A percentile compares a stretch with the other conserved stretches of the same genome.
These are phyloP conservation scores for Phlebiopsis gigantea DNA, from an alignment of 768 basidiomycete species.

Conservation along the genomic window DNA sequence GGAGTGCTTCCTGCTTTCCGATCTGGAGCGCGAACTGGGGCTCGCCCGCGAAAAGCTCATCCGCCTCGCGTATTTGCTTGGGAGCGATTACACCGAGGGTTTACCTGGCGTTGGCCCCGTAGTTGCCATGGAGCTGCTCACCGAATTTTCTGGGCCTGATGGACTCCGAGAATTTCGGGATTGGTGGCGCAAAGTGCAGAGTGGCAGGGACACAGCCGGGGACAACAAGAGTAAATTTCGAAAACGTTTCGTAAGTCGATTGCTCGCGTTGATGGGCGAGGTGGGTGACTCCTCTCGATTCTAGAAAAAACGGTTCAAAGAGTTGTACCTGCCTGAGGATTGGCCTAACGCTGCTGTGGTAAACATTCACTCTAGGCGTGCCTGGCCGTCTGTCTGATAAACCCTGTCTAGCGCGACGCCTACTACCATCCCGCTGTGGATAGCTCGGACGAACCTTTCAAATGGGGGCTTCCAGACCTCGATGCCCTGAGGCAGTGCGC, in stretches of 20 bases:
- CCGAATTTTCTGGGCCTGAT: conserved; percentile 85
- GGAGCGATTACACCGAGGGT: conserved; percentile 96
- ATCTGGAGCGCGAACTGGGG: conserved; percentile 83
- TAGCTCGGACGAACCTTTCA: conserved; percentile 87
- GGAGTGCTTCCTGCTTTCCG: conserved; percentile 85
- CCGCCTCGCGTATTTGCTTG: conserved; percentile 87
- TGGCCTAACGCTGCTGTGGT: conserved; percentile 96
- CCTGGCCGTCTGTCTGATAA: not conserved
- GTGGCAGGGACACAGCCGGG: conserved; percentile 72
- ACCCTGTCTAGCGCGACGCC: conserved; percentile 64
- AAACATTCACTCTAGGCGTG: conserved; percentile 11
- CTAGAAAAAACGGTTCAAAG: conserved; percentile 88
- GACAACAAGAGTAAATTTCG: conserved; percentile 77
- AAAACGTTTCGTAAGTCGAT: conserved; percentile 73
- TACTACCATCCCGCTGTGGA: conserved; percentile 92
- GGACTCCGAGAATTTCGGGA: conserved; percentile 83
- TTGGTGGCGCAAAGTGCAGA: conserved; percentile 95
- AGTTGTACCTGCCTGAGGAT: conserved; percentile 69
- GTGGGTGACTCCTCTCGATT: not conserved
- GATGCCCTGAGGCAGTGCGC: conserved; percentile 81
- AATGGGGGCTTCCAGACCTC: conserved; percentile 96
- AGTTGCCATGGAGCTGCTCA: conserved; percentile 90
- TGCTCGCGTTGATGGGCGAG: not conserved
- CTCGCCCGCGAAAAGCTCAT: conserved; percentile 83
- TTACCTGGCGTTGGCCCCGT: conserved; percentile 91